A percentile compares a stretch with the other conserved stretches of the same genome.
Evolutionary conservation across 2,329 filamentous ascomycete genomes (phyloP).

Genomic region (Coleophoma cylindrospora): DNA sequence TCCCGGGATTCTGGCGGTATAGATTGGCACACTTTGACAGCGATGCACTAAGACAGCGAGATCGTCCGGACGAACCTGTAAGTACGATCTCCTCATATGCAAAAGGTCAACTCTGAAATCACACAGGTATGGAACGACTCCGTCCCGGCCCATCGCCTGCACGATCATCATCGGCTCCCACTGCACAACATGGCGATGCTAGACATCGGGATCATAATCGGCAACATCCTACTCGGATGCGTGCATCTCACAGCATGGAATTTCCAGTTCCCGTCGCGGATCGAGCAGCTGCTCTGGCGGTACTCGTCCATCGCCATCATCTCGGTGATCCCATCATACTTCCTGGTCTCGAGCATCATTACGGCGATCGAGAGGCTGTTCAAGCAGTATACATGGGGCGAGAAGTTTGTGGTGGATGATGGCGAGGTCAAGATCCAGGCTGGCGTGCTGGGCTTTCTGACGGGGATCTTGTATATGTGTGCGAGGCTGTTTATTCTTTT

Average conservation of each 20-base stretch:
- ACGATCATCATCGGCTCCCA: neutral
- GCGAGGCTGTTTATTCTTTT: neutral
- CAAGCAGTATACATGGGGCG: neutral
- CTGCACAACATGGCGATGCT: neutral
- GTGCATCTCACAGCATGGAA: slow-evolving; percentile 6
- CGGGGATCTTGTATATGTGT: neutral
- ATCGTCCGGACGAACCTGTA: neutral
- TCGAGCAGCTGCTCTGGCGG: slow-evolving; percentile 2
- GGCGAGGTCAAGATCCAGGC: neutral
- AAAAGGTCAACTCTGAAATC: neutral
- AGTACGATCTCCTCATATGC: neutral
- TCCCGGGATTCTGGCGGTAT: neutral
- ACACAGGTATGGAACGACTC: slow-evolving; percentile 1
- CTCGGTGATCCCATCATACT: neutral
- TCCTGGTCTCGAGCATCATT: neutral
- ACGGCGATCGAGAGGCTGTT: neutral
- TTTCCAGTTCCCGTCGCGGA: slow-evolving; percentile 3
- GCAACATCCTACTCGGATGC: slow-evolving; percentile 1
- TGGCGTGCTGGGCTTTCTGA: neutral
- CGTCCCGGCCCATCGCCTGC: neutral
- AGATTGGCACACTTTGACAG: neutral
- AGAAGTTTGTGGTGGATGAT: neutral
- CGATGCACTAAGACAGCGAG: neutral
- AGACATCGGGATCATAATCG: neutral
- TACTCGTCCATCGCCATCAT: neutral